Evolutionary conservation across 345 rosid species (phyloP).

Genomic region (Camelina hispida): DNA sequence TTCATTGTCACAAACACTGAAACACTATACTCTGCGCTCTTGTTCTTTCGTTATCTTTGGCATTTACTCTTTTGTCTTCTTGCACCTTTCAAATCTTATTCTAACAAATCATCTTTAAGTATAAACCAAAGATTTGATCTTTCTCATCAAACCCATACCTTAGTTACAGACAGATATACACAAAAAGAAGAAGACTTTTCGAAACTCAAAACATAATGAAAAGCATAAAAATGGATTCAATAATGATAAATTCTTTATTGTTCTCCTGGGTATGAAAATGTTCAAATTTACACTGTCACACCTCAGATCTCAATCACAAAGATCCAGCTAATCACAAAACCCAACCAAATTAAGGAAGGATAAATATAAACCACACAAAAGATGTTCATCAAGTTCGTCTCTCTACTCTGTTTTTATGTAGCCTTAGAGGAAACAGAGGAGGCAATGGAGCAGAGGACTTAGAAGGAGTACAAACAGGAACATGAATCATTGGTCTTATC

Average conservation of each 20-base stretch:
- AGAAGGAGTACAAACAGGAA: slow-evolving; percentile 71
- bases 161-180: slow-evolving; percentile 26
- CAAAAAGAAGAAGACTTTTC: neutral
- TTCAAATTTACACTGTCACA: slow-evolving; percentile 42
- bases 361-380: slow-evolving; percentile 2
- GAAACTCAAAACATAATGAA: slow-evolving; percentile 7
- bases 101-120: slow-evolving; percentile 14
- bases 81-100: slow-evolving; percentile 24
- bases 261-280: slow-evolving; percentile 27
- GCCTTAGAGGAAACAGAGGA: slow-evolving; percentile 62
- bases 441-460: slow-evolving; percentile 59
- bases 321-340: slow-evolving; percentile 37
- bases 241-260: slow-evolving; percentile 16
- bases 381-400: slow-evolving; percentile 41
- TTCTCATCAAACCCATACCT: slow-evolving; percentile 8
- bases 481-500: slow-evolving; percentile 87
- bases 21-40: neutral
- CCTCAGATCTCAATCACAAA: slow-evolving; percentile 37
- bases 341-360: slow-evolving; percentile 3
- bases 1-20: neutral
- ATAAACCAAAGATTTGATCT: slow-evolving; percentile 7
- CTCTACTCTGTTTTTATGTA: slow-evolving; percentile 64
- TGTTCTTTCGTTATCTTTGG: slow-evolving; percentile 26
- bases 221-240: slow-evolving; percentile 22
- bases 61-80: slow-evolving; percentile 35